phyloP scores from a whole-genome alignment of 202 grass and related monocot genomes.

The Alloteropsis angusta region DNA sequence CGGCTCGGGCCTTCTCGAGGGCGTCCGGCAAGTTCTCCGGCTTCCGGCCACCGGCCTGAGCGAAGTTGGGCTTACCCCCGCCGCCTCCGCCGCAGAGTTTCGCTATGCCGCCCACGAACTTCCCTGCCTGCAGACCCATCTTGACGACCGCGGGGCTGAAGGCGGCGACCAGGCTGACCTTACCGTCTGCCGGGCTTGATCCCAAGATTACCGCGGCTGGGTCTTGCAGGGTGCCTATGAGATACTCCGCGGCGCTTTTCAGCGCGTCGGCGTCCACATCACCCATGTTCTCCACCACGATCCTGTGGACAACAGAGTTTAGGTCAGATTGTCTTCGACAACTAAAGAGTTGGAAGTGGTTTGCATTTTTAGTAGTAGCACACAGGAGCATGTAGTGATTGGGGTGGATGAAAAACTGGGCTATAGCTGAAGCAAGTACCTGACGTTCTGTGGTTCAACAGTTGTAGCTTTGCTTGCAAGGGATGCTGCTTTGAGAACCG shows the following conservation, averaged over 20 bases:
- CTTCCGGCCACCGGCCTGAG: conserved; percentile 86
- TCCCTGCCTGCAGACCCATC: conserved; percentile 75
- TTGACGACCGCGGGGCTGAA: conserved; percentile 71
- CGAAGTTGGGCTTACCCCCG: conserved; percentile 89
- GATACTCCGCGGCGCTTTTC: conserved; percentile 72
- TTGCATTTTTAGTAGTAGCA: neutral
- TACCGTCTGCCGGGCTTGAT: conserved; percentile 70
- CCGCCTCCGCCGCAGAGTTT: conserved; percentile 90
- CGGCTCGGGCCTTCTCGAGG: conserved; percentile 60
- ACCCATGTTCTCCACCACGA: conserved; percentile 82
- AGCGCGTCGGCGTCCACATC: conserved; percentile 72
- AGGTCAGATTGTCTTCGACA: neutral
- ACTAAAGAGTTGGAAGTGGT: neutral
- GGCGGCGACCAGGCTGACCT: conserved; percentile 78
- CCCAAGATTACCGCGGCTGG: conserved; percentile 74
- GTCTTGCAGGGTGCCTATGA: conserved; percentile 63
- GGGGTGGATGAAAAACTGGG: neutral
- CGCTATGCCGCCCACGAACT: conserved; percentile 75
- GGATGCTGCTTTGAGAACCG: conserved; percentile 68
- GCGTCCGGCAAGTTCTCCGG: conserved; percentile 66
- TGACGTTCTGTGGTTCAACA: conserved; percentile 52
- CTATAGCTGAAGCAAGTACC: conserved; percentile 40
- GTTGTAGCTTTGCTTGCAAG: conserved; percentile 48
- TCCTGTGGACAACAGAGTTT: conserved; percentile 30
- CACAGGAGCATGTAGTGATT: neutral